Conservation (phyloP, 495 filamentous ascomycete species). For the Rostrohypoxylon terebratum region DNA sequence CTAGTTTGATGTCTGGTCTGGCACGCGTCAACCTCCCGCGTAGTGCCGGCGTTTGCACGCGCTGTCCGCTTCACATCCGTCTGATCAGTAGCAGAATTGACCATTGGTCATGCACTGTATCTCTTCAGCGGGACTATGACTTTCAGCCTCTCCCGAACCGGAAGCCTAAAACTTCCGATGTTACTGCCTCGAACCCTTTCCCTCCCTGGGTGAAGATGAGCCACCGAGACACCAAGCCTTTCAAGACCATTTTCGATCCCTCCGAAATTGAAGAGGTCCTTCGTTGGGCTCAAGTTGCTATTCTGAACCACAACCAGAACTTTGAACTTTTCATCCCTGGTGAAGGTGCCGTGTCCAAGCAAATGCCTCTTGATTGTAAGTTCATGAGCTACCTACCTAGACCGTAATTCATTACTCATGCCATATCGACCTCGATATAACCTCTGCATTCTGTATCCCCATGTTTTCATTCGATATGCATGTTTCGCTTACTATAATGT, state of each 20-base stretch:
- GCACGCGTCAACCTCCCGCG: constrained; percentile 81
- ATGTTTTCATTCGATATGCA: background rate
- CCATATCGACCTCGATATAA: background rate
- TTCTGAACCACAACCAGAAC: constrained; percentile 67
- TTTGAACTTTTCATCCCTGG: constrained; percentile 64
- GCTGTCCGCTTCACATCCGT: constrained; percentile 84
- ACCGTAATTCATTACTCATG: background rate
- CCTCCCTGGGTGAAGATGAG: constrained; percentile 58
- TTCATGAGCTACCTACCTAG: background rate
- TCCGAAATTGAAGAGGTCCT: constrained; percentile 68
- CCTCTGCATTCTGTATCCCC: background rate
- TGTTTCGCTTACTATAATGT: constrained; percentile 11
- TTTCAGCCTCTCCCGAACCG: constrained; percentile 50
- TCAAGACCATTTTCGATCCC: constrained; percentile 58
- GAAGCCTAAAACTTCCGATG: constrained; percentile 53
- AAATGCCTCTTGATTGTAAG: constrained; percentile 45
- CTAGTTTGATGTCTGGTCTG: constrained; percentile 81
- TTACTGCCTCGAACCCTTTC: constrained; percentile 56
- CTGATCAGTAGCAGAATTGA: constrained; percentile 61
- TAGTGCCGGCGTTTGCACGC: constrained; percentile 75
- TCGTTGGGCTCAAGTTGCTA: constrained; percentile 77
- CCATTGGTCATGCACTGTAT: constrained; percentile 68
- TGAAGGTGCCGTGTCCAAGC: constrained; percentile 48
- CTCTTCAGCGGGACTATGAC: constrained; percentile 68
- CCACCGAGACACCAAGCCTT: constrained; percentile 50